Evolutionary conservation across 768 basidiomycete genomes (phyloP), one percentile per base, ranked within the genome.

Genomic region (Boletus rubescentipes): DNA sequence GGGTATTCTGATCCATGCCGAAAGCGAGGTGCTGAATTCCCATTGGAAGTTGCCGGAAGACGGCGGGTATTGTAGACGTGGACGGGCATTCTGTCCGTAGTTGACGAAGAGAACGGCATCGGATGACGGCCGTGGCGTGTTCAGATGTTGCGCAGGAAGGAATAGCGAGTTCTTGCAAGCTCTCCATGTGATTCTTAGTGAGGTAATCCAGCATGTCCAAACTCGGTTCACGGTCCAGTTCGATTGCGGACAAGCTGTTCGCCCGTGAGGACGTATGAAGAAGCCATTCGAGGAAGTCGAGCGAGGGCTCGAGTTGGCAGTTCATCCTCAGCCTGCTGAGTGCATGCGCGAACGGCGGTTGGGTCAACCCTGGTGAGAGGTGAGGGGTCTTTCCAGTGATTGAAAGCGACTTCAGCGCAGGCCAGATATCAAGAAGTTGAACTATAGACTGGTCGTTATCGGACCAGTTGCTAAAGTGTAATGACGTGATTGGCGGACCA

Each of bases 401-500:
- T 46, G 78, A 74, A 32, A 90, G 78, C 20, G 78, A 77, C 49
- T 72, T 72, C 51, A 90, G 70, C 15, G 77, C 73, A 2, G 85
- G 77, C 81, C 84, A 89, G 51, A 84, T 72, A 47, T 80, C 77
- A 57, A 89, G 79, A 37, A 90, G 78, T 67, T 86, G 84, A 43
- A 76, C 71, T 47, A 89, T 71, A 15, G 79, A 72, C 37, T 79
- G 69, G 46, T 76, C 69, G 63, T 86, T 83, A 56, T 84, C 79
- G 11, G 87, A 84, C 86, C 85, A 89, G 64, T 90, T 89, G 64
- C 77, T 80, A 62, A 90, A 84, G 50, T 79, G 78, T 5, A 90
- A 74, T 6, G 69, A 65, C 30, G 77, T 72, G 57, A 83, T 79
- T 41, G 57, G 64, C 1, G 86, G 83, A n/a, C 82, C 85, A 10